phyloP scores from a whole-genome alignment of 768 basidiomycete species.

The Holtermannia corniformis region DNA sequence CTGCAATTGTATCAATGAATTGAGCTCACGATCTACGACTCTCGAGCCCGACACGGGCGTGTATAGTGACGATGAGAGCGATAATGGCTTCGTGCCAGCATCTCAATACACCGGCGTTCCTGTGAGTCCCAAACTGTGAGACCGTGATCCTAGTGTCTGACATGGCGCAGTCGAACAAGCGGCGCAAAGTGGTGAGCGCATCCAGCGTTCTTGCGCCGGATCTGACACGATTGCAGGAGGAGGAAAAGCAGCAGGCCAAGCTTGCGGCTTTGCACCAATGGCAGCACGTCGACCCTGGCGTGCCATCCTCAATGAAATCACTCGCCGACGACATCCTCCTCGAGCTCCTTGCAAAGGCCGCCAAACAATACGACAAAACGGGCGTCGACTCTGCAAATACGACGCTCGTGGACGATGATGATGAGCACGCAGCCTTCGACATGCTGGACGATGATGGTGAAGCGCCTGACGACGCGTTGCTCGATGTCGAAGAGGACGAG shows the following conservation, averaged over 20 bases:
- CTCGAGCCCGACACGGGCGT: conserved; percentile 18
- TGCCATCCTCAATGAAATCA: conserved; percentile 12
- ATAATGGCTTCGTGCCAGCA: conserved; percentile 26
- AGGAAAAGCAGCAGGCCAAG: conserved; percentile 33
- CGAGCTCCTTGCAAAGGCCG: conserved; percentile 12
- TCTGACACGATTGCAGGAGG: conserved; percentile 16
- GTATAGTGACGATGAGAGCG: conserved; percentile 18
- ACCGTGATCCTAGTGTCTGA: too few relatives aligned
- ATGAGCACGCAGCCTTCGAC: background rate
- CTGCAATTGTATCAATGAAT: conserved; percentile 18
- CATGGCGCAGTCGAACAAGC: conserved; percentile 2
- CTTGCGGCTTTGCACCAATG: conserved; percentile 38
- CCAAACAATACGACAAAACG: background rate
- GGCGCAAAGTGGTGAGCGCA: conserved; percentile 19
- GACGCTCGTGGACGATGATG: background rate
- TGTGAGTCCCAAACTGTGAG: conserved; percentile 16
- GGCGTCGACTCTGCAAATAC: background rate
- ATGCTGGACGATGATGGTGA: conserved; percentile 1
- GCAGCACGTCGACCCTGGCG: conserved; percentile 34
- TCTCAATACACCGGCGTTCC: conserved; percentile 33
- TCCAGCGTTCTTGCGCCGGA: background rate
- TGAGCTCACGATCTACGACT: conserved; percentile 30
- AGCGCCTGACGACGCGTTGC: conserved; percentile 2
- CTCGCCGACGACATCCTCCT: conserved; percentile 26
- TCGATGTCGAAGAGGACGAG: conserved; percentile 9